These are phyloP conservation scores for Solanum verrucosum DNA, from an alignment of 257 asterid species.

Conservation along the genomic window DNA sequence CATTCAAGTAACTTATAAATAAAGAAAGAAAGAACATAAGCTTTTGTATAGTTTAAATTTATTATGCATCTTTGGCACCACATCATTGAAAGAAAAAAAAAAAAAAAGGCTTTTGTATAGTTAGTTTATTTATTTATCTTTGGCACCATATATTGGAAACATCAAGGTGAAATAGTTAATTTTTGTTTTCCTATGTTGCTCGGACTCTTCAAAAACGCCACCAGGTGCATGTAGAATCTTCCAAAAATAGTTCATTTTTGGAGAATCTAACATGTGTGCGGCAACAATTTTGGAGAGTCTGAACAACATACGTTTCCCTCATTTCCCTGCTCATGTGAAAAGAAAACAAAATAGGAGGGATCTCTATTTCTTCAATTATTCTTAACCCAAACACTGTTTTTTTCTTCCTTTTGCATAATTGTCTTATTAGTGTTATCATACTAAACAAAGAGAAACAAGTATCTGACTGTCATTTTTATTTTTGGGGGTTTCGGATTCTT, in stretches of 20 bases:
- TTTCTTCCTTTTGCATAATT: neutral
- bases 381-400: neutral
- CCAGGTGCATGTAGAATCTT: neutral
- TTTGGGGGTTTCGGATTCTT: neutral
- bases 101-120: neutral
- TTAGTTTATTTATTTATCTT: neutral
- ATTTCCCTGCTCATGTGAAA: neutral
- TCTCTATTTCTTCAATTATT: neutral
- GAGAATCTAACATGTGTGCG: neutral
- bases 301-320: neutral
- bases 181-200: neutral
- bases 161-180: neutral
- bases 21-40: neutral
- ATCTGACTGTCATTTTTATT: neutral
- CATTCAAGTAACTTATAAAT: neutral
- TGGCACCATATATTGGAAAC: neutral
- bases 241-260: neutral
- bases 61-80: neutral
- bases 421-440: neutral
- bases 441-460: neutral
- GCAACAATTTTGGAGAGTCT: neutral
- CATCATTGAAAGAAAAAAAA: neutral
- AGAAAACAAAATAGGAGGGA: neutral
- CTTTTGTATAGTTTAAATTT: neutral
- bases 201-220: neutral